Evolutionary conservation across 2,329 filamentous ascomycete species (phyloP).

Genomic region (Thielaviopsis ethacetica): DNA sequence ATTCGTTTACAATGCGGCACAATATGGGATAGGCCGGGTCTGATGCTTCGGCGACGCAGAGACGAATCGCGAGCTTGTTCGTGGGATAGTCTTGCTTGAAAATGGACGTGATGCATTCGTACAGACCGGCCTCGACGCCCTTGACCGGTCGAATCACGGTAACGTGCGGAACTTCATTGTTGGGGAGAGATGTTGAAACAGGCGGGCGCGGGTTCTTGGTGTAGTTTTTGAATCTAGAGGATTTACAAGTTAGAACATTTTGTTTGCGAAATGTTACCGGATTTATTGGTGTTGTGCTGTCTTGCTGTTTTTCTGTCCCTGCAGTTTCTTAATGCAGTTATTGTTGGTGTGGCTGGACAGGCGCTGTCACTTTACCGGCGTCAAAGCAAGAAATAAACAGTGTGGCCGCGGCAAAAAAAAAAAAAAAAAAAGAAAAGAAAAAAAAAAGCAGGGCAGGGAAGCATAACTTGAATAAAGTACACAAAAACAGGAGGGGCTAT

Average conservation of each 20-base stretch:
- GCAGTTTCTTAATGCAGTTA: not conserved
- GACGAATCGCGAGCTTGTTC: constrained; percentile 59
- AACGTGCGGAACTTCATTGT: constrained; percentile 54
- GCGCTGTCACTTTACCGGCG: not conserved
- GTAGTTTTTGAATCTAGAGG: constrained; percentile 33
- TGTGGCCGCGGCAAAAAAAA: not conserved
- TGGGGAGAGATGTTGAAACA: constrained; percentile 32
- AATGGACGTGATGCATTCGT: constrained; percentile 79
- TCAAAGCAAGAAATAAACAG: not conserved
- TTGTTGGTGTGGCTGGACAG: not conserved
- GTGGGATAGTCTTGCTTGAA: constrained; percentile 69
- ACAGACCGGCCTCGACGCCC: constrained; percentile 74
- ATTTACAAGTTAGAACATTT: not conserved
- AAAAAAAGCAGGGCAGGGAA: not conserved
- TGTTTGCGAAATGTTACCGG: not conserved
- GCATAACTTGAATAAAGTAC: not conserved
- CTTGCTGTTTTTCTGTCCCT: not conserved
- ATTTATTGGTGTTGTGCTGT: not conserved
- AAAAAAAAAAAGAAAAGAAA: not conserved
- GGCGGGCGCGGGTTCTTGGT: constrained; percentile 31
- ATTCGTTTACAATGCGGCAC: constrained; percentile 53
- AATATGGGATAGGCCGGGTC: constrained; percentile 70
- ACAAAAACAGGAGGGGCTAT: not conserved
- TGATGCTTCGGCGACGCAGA: constrained; percentile 59
- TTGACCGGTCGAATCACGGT: constrained; percentile 90